phyloP scores from a whole-genome alignment of 805 yeast genomes.

The Lipomyces chichibuensis region DNA sequence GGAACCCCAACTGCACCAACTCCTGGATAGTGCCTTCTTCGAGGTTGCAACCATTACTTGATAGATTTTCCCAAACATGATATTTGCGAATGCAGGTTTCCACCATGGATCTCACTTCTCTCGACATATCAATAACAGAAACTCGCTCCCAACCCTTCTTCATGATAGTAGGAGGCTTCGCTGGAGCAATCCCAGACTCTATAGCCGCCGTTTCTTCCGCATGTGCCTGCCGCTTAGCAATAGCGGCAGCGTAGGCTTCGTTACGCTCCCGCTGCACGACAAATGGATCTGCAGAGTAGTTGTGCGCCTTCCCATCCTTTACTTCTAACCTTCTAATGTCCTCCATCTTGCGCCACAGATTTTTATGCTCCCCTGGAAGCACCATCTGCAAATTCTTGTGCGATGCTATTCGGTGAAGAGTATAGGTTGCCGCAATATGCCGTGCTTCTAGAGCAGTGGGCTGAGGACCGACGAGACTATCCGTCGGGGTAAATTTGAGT shows the following conservation, averaged over 20 bases:
- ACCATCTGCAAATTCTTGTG: constrained; percentile 85
- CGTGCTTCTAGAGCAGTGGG: constrained; percentile 88
- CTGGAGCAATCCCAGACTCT: constrained; percentile 16
- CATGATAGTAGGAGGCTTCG: constrained; percentile 2
- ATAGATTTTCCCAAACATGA: constrained; percentile 39
- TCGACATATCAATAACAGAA: constrained; percentile 66
- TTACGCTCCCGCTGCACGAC: constrained; percentile 62
- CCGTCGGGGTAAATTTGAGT: constrained; percentile 57
- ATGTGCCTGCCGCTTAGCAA: constrained; percentile 16
- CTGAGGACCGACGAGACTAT: constrained; percentile 60
- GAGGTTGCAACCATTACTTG: not conserved
- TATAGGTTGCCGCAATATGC: constrained; percentile 87
- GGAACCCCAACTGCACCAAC: constrained; percentile 63
- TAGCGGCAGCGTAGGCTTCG: constrained; percentile 50
- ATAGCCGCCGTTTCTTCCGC: constrained; percentile 18
- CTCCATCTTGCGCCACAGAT: constrained; percentile 76
- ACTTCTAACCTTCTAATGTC: constrained; percentile 56
- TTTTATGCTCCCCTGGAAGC: constrained; percentile 78
- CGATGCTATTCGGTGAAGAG: constrained; percentile 73
- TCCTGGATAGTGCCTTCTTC: constrained; percentile 36
- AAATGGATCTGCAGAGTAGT: constrained; percentile 78
- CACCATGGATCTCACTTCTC: constrained; percentile 62
- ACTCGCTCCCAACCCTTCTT: constrained; percentile 72
- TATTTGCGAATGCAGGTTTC: constrained; percentile 57
- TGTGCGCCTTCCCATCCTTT: constrained; percentile 53